Percentiles rank a stretch among this genome's conserved stretches.
These are phyloP conservation scores for Xylaria bambusicola DNA, from an alignment of 495 filamentous ascomycete species.

Conservation along the genomic window DNA sequence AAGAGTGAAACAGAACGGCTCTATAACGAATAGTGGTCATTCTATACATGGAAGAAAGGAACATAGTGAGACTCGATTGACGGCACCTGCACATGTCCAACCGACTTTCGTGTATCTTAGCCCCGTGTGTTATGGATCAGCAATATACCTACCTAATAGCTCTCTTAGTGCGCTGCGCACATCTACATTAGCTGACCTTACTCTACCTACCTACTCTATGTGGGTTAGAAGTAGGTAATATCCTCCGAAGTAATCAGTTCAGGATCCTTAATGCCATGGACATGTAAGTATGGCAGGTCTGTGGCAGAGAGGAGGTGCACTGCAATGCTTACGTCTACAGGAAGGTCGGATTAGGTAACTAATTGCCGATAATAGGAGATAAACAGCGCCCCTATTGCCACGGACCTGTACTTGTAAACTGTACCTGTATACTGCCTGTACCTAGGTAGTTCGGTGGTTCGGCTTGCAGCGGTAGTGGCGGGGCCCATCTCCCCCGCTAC, in stretches of 20 bases:
- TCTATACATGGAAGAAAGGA: neutral
- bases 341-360: slow-evolving; percentile 17
- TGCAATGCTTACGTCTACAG: neutral
- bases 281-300: no score
- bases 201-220: no score
- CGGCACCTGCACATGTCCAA: neutral
- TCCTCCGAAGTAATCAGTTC: slow-evolving; percentile 11
- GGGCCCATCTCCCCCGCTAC: neutral
- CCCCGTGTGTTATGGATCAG: neutral
- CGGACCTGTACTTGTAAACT: no score
- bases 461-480: slow-evolving; percentile 14
- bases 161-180: no score
- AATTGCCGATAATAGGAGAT: slow-evolving; percentile 7
- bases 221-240: no score
- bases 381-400: neutral
- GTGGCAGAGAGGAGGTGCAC: no score
- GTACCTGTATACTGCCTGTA: no score
- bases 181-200: no score
- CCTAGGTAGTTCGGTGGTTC: no score
- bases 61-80: neutral
- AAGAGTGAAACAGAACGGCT: neutral
- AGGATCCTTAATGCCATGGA: neutral
- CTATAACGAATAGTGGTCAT: neutral
- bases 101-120: neutral
- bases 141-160: slow-evolving; percentile 13